Base-by-base conservation (phyloP, 352 stramenopile species). In the Phytophthora syringae region DNA sequence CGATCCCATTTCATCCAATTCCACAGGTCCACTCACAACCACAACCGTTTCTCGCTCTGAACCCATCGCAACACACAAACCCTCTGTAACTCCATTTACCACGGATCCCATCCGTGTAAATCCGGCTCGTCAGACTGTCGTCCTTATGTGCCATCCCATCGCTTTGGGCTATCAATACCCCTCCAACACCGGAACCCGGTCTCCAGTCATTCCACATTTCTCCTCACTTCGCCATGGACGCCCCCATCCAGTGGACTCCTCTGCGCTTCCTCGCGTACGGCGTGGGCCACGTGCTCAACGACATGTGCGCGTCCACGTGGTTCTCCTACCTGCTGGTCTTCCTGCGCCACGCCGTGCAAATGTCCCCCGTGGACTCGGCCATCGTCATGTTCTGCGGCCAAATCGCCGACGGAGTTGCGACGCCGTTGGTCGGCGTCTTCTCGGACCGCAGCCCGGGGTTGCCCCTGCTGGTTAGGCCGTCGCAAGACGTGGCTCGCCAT, bases 261-360 rank as follows among this genome's bases (percentile, higher is more conserved):
- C 50, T 64, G 40, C 78, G 79, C 44, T 92, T 84, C 59, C 52
- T 95, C 9, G 74, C 84, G 4, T 95, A 95, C 51, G 85, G 82
- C 60, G 86, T 95, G 5, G 88, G 88, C 56, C 85, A 95, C 52
- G 86, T 95, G 27, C 77, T 94, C 10, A 95, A 95, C 63, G 88
- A 95, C 67, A 93, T 95, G 86, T 95, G 88, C 64, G 88, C 88
- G 21, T 91, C 84, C 45, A 93, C 84, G 52, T 95, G 88, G 88
- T 95, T 95, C 74, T 92, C 82, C 16, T 95, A 95, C 63, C 68
- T 95, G 36, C 82, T 95, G 34, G 84, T 94, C 12, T 95, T 94
- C 65, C 70, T 94, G 42, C 75, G 80, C 4, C 65, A 88, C 47
- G 83, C 82, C 13, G 86, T 79, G 20, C 60, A 56, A 16, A 68